phyloP scores from a whole-genome alignment of 306 rosid species.

The Malus sieversii region DNA sequence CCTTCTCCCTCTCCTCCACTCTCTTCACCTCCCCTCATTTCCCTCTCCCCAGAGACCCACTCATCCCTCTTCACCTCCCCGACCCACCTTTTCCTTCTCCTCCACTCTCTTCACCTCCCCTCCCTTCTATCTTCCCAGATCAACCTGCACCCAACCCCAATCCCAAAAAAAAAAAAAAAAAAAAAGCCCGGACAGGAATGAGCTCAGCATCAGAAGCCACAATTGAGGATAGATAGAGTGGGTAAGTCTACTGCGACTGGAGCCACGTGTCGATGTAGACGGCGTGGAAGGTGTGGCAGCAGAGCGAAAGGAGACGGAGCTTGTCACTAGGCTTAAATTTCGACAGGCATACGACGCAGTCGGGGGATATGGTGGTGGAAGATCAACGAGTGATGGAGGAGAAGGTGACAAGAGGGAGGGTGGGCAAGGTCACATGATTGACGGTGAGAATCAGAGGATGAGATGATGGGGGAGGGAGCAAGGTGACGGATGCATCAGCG shows the following conservation, averaged over 20 bases:
- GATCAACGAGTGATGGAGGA: constrained; percentile 39
- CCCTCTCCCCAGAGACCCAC: too few species aligned
- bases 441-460: constrained; percentile 2
- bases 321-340: constrained; percentile 47
- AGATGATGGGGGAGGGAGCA: background rate
- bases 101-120: too few species aligned
- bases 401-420: constrained; percentile 56
- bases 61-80: too few species aligned
- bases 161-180: too few species aligned
- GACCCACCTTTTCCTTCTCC: too few species aligned
- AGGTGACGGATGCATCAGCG: constrained; percentile 47
- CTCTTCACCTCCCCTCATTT: too few species aligned
- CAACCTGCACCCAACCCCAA: too few species aligned
- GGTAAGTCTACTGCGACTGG: constrained; percentile 48
- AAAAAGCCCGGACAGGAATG: background rate
- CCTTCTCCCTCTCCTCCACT: too few species aligned
- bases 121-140: too few species aligned
- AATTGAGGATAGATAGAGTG: too few species aligned
- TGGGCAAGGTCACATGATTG: constrained; percentile 34
- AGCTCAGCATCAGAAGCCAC: background rate
- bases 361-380: constrained; percentile 18
- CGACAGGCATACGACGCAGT: constrained; percentile 69
- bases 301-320: constrained; percentile 59
- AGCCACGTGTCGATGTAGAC: constrained; percentile 71
- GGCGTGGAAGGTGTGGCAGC: constrained; percentile 73